A percentile compares a stretch with the other conserved stretches of the same genome.
These are phyloP conservation scores for Plasmopara viticola DNA, from an alignment of 352 stramenopile genomes.

Conservation along the genomic window DNA sequence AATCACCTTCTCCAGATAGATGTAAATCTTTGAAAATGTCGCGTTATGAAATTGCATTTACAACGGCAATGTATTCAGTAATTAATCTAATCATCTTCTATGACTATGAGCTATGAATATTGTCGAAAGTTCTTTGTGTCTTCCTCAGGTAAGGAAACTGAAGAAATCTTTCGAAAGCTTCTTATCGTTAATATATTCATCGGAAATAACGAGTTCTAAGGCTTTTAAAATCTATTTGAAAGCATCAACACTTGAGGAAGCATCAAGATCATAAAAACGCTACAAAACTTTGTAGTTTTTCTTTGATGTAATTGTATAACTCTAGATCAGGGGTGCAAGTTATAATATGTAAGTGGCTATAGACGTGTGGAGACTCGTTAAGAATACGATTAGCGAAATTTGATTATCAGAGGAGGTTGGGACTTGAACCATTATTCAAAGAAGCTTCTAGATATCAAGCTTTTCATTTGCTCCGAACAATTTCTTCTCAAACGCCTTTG, in stretches of 20 bases:
- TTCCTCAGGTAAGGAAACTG: neutral
- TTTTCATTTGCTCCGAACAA: too few relatives aligned
- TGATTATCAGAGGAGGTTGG: too few relatives aligned
- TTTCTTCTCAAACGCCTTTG: too few relatives aligned
- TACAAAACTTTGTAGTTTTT: too few relatives aligned
- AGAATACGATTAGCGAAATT: too few relatives aligned
- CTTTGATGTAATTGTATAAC: too few relatives aligned
- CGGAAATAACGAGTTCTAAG: neutral
- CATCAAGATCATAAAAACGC: too few relatives aligned
- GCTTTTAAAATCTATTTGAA: too few relatives aligned
- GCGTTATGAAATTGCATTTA: neutral
- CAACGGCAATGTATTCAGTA: neutral
- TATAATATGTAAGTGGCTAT: neutral
- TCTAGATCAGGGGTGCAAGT: too few relatives aligned
- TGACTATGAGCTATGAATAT: neutral
- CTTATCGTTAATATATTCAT: neutral
- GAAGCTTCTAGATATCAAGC: too few relatives aligned
- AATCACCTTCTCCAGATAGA: neutral
- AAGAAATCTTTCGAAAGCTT: neutral
- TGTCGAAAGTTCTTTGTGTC: neutral
- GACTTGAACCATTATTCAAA: too few relatives aligned
- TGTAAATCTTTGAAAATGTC: neutral
- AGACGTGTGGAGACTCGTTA: neutral
- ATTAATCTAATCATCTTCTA: neutral
- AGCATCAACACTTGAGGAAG: too few relatives aligned